Evolutionary conservation across 164 flowering plant genomes (phyloP).

Genomic region (Tetracentron sinense): DNA sequence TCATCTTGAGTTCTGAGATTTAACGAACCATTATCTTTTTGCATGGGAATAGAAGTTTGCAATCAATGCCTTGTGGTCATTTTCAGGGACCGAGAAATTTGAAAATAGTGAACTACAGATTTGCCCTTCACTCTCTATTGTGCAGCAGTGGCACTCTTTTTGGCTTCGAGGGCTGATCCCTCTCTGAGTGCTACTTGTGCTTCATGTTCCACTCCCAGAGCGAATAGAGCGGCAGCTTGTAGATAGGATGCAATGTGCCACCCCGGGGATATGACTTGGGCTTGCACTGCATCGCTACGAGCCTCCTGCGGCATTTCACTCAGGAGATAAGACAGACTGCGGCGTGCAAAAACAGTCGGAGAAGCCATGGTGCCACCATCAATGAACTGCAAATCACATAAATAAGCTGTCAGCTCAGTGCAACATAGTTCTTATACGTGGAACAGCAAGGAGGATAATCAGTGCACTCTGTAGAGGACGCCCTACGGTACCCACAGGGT

Average conservation of each 20-base stretch:
- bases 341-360: slow-evolving; percentile 87
- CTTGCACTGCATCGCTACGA: slow-evolving; percentile 75
- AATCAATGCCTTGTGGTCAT: background rate
- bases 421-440: background rate
- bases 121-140: background rate
- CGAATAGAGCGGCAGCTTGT: slow-evolving; percentile 68
- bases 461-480: background rate
- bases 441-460: background rate
- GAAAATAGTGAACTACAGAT: too few species aligned
- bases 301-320: slow-evolving; percentile 79
- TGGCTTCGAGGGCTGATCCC: slow-evolving; percentile 65
- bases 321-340: slow-evolving; percentile 71
- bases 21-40: background rate
- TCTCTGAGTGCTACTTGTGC: slow-evolving; percentile 74
- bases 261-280: slow-evolving; percentile 74
- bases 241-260: slow-evolving; percentile 90
- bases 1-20: background rate
- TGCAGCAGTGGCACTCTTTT: slow-evolving; percentile 27
- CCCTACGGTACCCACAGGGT: too few species aligned
- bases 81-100: slow-evolving; percentile 11
- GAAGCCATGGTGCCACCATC: slow-evolving; percentile 91
- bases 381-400: slow-evolving; percentile 59
- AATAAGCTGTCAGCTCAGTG: slow-evolving; percentile 6
- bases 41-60: background rate
- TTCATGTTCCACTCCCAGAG: slow-evolving; percentile 68